phyloP scores from a whole-genome alignment of 495 filamentous ascomycete genomes.

The Aspergillus heteromorphus region DNA sequence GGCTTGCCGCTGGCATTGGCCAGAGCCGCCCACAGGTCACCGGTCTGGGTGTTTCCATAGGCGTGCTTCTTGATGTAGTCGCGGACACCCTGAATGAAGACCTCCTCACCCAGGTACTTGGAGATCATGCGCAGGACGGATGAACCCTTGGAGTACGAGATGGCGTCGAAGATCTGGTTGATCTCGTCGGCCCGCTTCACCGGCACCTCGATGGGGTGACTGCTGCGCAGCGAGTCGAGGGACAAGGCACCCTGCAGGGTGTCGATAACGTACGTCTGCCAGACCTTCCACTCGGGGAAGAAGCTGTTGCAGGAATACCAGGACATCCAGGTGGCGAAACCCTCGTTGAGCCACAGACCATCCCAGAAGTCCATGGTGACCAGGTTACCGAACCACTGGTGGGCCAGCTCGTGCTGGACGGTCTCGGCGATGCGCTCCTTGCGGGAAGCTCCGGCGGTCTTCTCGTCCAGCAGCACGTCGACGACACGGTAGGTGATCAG shows the following conservation, averaged over 20 bases:
- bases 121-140: conserved; percentile 97
- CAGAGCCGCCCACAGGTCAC: conserved; percentile 86
- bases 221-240: conserved; percentile 87
- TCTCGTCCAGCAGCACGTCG: conserved; percentile 87
- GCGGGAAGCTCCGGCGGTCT: conserved; percentile 81
- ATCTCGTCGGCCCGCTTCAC: conserved; percentile 93
- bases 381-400: conserved; percentile 99
- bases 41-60: conserved; percentile 68
- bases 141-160: conserved; percentile 95
- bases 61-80: conserved; percentile 93
- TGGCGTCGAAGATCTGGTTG: conserved; percentile 98
- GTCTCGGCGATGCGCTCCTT: conserved; percentile 92
- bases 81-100: conserved; percentile 88
- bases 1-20: conserved; percentile 88
- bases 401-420: conserved; percentile 94
- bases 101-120: conserved; percentile 86
- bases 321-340: conserved; percentile 89
- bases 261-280: conserved; percentile 89
- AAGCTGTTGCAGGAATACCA: conserved; percentile 62
- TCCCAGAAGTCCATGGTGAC: conserved; percentile 99
- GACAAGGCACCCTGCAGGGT: conserved; percentile 82
- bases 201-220: conserved; percentile 94
- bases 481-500: conserved; percentile 91
- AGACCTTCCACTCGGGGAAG: conserved; percentile 99
- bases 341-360: conserved; percentile 96